Percentiles rank a stretch among this genome's conserved stretches.
These are phyloP conservation scores for Kwoniella mangroviensis DNA, from an alignment of 768 basidiomycete species.

Conservation along the genomic window DNA sequence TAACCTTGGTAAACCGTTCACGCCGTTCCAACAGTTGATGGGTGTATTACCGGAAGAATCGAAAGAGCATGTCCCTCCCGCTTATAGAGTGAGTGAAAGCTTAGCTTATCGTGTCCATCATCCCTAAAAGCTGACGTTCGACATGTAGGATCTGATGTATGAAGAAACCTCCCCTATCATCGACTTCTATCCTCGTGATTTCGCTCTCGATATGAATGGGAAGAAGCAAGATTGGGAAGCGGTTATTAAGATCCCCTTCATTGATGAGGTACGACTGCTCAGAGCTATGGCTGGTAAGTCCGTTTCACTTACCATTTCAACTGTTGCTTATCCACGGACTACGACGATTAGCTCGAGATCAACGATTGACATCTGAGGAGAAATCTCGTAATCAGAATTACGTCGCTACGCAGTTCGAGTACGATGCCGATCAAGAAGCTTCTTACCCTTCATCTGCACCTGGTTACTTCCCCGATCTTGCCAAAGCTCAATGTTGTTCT, in stretches of 20 bases:
- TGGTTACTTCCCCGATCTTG: conserved; percentile 88
- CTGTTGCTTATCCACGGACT: background rate
- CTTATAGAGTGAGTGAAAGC: conserved; percentile 70
- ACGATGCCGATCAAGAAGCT: conserved; percentile 67
- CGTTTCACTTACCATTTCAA: background rate
- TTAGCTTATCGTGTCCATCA: too few relatives aligned
- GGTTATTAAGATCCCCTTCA: conserved; percentile 97
- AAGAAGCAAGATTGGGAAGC: conserved; percentile 99
- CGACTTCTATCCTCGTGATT: conserved; percentile 91
- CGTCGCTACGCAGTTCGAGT: conserved; percentile 72
- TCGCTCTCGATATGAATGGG: conserved; percentile 92
- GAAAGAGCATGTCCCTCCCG: conserved; percentile 81
- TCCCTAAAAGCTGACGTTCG: background rate
- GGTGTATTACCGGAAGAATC: conserved; percentile 93
- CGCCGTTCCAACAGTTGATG: conserved; percentile 95
- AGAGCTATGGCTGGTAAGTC: conserved; percentile 78
- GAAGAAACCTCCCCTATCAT: conserved; percentile 81
- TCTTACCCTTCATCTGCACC: conserved; percentile 89
- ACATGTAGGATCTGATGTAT: conserved; percentile 80
- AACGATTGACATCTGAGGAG: conserved; percentile 77
- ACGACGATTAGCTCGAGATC: conserved; percentile 68
- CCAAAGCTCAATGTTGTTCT: conserved; percentile 77
- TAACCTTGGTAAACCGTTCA: conserved; percentile 84
- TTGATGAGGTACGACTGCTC: conserved; percentile 77
- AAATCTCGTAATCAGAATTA: conserved; percentile 74